Evolutionary conservation across 2,329 filamentous ascomycete species (phyloP).

Genomic region (Aspergillus fumigatus): DNA sequence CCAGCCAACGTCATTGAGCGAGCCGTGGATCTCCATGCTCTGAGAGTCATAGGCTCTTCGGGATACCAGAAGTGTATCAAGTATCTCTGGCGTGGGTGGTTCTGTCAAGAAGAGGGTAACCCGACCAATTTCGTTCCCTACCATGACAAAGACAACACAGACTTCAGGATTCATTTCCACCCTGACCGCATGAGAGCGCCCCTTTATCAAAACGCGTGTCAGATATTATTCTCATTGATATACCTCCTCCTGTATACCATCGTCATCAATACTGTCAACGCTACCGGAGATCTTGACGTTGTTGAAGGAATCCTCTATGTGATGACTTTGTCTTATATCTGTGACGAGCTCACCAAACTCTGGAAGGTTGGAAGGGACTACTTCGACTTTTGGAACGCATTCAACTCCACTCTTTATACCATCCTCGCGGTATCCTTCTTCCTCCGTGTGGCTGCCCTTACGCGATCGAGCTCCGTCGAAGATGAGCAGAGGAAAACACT

Average conservation of each 20-base stretch:
- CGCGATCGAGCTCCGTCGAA: slow-evolving; percentile 51
- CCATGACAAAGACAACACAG: slow-evolving; percentile 70
- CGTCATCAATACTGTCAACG: slow-evolving; percentile 92
- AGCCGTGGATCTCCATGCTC: slow-evolving; percentile 85
- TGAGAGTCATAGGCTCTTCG: slow-evolving; percentile 81
- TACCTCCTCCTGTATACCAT: slow-evolving; percentile 82
- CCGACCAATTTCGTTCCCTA: slow-evolving; percentile 87
- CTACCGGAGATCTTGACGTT: slow-evolving; percentile 72
- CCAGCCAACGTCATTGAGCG: slow-evolving; percentile 89
- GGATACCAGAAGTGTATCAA: slow-evolving; percentile 95
- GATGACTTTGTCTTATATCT: slow-evolving; percentile 87
- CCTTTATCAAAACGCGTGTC: slow-evolving; percentile 84
- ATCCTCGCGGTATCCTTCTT: slow-evolving; percentile 75
- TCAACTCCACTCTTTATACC: slow-evolving; percentile 79
- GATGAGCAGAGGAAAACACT: slow-evolving; percentile 54
- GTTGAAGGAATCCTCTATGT: slow-evolving; percentile 82
- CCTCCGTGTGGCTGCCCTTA: slow-evolving; percentile 72
- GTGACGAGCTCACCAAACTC: slow-evolving; percentile 80
- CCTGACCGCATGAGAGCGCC: slow-evolving; percentile 92
- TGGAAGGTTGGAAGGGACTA: slow-evolving; percentile 93
- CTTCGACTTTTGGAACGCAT: slow-evolving; percentile 93
- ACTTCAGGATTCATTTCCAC: slow-evolving; percentile 78
- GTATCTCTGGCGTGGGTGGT: slow-evolving; percentile 92
- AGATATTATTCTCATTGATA: slow-evolving; percentile 76
- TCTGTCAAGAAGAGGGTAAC: slow-evolving; percentile 92